phyloP scores from a whole-genome alignment of 2,329 filamentous ascomycete species.

The Penicillium sp. region DNA sequence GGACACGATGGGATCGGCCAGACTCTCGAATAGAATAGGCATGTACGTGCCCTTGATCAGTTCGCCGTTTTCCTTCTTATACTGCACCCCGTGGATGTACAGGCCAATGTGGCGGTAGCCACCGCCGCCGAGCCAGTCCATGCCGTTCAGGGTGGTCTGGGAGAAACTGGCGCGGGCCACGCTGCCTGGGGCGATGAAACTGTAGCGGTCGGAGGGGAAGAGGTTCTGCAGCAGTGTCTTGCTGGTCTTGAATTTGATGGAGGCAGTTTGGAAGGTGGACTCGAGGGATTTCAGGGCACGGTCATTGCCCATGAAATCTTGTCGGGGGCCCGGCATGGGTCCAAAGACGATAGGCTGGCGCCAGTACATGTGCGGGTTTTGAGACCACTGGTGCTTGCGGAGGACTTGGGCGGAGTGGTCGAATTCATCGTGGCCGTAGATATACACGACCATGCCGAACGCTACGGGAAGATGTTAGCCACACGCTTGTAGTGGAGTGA shows the following conservation, averaged over 20 bases:
- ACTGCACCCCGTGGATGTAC: conserved; percentile 64
- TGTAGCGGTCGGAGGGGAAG: conserved; percentile 47
- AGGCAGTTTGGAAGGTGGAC: conserved; percentile 49
- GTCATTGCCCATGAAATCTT: conserved; percentile 30
- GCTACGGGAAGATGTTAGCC: background rate
- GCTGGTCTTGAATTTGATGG: conserved; percentile 55
- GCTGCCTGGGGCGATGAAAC: conserved; percentile 49
- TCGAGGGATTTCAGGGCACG: conserved; percentile 29
- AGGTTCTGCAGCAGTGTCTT: conserved; percentile 53
- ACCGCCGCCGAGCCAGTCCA: conserved; percentile 63
- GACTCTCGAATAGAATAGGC: conserved; percentile 60
- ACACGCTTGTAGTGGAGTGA: background rate
- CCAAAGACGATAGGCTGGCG: conserved; percentile 52
- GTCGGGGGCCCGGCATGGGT: conserved; percentile 51
- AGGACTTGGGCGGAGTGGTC: conserved; percentile 56
- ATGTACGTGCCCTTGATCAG: conserved; percentile 57
- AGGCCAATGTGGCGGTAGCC: conserved; percentile 63
- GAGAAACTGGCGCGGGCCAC: conserved; percentile 49
- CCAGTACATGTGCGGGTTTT: conserved; percentile 46
- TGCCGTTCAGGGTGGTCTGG: conserved; percentile 49
- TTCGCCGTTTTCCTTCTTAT: conserved; percentile 53
- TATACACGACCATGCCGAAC: conserved; percentile 47
- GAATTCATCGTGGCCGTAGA: conserved; percentile 62
- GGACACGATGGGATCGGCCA: conserved; percentile 62
- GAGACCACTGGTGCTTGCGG: conserved; percentile 49